These are phyloP conservation scores for Gaeumannomyces tritici DNA, from an alignment of 2,329 filamentous ascomycete species.

Conservation along the genomic window DNA sequence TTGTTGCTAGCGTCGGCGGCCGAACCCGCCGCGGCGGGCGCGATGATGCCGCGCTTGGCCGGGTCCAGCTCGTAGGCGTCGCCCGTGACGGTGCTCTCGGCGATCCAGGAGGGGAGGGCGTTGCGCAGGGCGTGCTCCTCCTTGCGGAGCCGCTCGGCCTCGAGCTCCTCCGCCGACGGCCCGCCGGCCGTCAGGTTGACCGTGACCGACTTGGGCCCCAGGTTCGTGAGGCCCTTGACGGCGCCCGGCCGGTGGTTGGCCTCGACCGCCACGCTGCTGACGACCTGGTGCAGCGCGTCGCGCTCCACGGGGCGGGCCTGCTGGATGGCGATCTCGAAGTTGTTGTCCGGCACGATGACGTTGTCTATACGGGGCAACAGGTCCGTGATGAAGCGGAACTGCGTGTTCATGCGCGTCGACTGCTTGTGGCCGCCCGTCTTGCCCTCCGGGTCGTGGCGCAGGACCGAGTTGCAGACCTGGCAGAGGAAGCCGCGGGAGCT, in stretches of 20 bases:
- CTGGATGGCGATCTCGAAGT: slow-evolving; percentile 59
- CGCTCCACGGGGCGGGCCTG: slow-evolving; percentile 55
- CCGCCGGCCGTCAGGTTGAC: slow-evolving; percentile 59
- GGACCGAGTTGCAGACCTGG: slow-evolving; percentile 59
- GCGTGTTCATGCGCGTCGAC: slow-evolving; percentile 65
- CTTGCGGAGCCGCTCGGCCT: slow-evolving; percentile 53
- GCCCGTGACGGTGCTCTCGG: slow-evolving; percentile 58
- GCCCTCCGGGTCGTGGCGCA: slow-evolving; percentile 58
- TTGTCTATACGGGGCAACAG: slow-evolving; percentile 68
- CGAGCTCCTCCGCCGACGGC: slow-evolving; percentile 56
- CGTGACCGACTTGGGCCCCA: slow-evolving; percentile 58
- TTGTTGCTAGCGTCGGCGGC: slow-evolving; percentile 16
- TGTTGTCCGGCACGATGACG: slow-evolving; percentile 64
- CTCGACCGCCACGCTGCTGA: slow-evolving; percentile 48
- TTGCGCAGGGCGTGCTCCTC: slow-evolving; percentile 60
- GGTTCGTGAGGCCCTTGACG: slow-evolving; percentile 58
- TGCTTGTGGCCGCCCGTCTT: slow-evolving; percentile 63
- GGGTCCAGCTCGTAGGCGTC: slow-evolving; percentile 41
- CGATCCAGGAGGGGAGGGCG: slow-evolving; percentile 62
- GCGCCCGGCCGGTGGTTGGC: slow-evolving; percentile 50
- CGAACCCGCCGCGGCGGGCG: slow-evolving; percentile 23
- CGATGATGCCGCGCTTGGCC: slow-evolving; percentile 16
- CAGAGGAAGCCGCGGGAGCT: slow-evolving; percentile 70
- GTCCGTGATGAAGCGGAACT: slow-evolving; percentile 70
- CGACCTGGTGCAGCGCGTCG: slow-evolving; percentile 57